Evolutionary conservation across 148 eudicot genomes (phyloP), one percentile per base, ranked within the genome.

Genomic region (Rhododendron vialii): DNA sequence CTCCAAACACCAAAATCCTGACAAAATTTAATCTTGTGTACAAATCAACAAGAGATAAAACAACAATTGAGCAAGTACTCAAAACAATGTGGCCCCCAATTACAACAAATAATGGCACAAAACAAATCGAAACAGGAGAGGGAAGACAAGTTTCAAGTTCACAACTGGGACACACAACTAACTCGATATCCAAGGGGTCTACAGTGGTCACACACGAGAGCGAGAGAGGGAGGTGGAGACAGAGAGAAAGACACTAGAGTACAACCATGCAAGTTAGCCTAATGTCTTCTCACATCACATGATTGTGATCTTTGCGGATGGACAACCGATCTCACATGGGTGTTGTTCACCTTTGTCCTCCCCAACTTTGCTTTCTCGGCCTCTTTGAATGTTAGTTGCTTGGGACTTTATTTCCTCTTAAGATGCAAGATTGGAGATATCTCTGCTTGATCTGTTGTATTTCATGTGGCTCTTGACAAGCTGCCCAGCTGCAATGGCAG

Each of bases 381-480:
- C 22, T 67, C 20, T 71, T 81, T 81, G 51, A 48, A 84, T 69
- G 61, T 78, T 51, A 35, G 48, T 79, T 79, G 63, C 28, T 67
- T 24, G 11, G 65, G 78, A 28, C 33, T 20, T 61, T 30, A 55
- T 47, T 67, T 43, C 36, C 33, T 51, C 73, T 80, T 83, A 82
- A 83, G 89, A 83, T 85, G 83, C 55, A 15, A 74, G 28, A 26
- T 84, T 80, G 17, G 90, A 45, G 50, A 90, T 50, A 69, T 90
- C 91, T 80, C 77, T 88, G 85, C 84, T 86, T 15, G 91, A 90
- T 90, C 91, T 86, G 87, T 90, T 90, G 91, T 90, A 90, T 82
- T 90, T 90, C 88, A 90, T 84, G 85, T 90, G 91, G 88, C 88
- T 86, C 50, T 82, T 84, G 33, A 90, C 91, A 7, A 90, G 88